A percentile compares a stretch with the other conserved stretches of the same genome.
phyloP scores from a whole-genome alignment of 805 yeast genomes.

The Nakazawaea anatomiae region DNA sequence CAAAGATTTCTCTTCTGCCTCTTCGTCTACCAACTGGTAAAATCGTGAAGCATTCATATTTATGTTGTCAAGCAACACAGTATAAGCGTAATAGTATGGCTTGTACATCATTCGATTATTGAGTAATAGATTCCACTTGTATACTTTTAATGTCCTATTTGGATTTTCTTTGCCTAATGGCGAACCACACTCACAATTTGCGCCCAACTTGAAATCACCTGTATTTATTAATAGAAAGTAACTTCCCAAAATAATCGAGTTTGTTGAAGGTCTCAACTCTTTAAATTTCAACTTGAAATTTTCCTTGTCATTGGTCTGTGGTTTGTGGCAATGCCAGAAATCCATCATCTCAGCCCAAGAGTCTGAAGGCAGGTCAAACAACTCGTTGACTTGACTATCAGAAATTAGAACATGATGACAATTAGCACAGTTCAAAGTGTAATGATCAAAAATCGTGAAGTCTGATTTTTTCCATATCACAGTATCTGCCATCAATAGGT shows the following conservation, averaged over 20 bases:
- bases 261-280: conserved; percentile 35
- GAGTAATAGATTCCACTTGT: conserved; percentile 53
- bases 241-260: conserved; percentile 47
- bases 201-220: conserved; percentile 13
- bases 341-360: conserved; percentile 95
- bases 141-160: conserved; percentile 28
- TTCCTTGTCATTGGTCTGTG: conserved; percentile 27
- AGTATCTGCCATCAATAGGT: conserved; percentile 3
- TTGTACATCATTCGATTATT: conserved; percentile 24
- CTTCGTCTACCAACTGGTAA: conserved; percentile 20
- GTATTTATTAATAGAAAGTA: conserved; percentile 43
- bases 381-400: conserved; percentile 23
- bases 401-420: conserved; percentile 27
- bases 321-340: conserved; percentile 95
- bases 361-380: conserved; percentile 80
- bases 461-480: conserved; percentile 1
- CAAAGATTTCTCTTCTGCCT: conserved; percentile 9
- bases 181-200: conserved; percentile 26
- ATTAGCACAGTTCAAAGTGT: conserved; percentile 21
- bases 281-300: conserved; percentile 25
- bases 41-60: conserved; percentile 35
- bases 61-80: conserved; percentile 34
- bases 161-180: conserved; percentile 34
- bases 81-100: conserved; percentile 31
- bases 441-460: neutral